Evolutionary conservation across 2,329 filamentous ascomycete species (phyloP).

Genomic region (Calonectria honghensis): DNA sequence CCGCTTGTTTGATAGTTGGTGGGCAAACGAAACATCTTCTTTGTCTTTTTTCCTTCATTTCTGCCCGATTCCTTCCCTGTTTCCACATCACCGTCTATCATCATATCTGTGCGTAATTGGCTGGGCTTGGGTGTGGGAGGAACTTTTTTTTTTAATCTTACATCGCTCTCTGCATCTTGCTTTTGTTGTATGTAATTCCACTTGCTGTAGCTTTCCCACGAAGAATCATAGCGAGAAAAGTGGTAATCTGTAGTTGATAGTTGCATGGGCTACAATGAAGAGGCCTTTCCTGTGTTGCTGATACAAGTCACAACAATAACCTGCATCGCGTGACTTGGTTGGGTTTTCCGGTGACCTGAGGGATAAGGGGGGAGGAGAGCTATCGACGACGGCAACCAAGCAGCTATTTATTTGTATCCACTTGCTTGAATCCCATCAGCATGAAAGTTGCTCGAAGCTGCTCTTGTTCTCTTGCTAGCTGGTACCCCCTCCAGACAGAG

Average conservation of each 20-base stretch:
- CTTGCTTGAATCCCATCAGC: no score
- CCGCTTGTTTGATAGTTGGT: slow-evolving; percentile 52
- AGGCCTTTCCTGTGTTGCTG: neutral
- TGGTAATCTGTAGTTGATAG: slow-evolving; percentile 34
- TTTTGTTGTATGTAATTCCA: slow-evolving; percentile 39
- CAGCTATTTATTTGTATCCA: no score
- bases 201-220: slow-evolving; percentile 16
- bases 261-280: slow-evolving; percentile 13
- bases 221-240: slow-evolving; percentile 20
- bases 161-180: slow-evolving; percentile 25
- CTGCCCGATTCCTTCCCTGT: slow-evolving; percentile 26
- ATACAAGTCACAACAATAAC: neutral
- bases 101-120: slow-evolving; percentile 42
- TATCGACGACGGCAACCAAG: no score
- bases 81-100: slow-evolving; percentile 39
- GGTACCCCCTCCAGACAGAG: no score
- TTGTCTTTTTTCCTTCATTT: slow-evolving; percentile 29
- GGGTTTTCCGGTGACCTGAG: neutral
- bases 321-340: neutral
- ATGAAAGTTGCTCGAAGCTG: no score
- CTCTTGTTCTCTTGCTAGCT: no score
- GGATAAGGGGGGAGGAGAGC: no score
- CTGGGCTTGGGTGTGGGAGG: slow-evolving; percentile 37
- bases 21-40: slow-evolving; percentile 47
- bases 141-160: neutral